phyloP scores from a whole-genome alignment of 768 basidiomycete genomes.

The Dentipellis sp. region DNA sequence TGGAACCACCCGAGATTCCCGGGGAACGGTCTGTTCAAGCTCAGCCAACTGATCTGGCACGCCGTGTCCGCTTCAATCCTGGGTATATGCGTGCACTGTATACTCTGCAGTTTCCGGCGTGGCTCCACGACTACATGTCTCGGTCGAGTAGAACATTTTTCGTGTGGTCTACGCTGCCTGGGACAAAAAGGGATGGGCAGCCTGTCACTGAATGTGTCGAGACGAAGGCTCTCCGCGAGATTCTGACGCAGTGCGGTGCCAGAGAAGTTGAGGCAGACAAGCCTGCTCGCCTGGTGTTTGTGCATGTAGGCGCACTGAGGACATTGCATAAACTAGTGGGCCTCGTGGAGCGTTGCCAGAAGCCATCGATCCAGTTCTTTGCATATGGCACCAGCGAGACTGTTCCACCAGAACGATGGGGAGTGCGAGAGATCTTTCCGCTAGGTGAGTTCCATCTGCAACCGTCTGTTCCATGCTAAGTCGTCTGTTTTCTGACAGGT shows the following conservation, averaged over 20 bases:
- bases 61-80: not conserved
- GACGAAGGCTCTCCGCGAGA: not conserved
- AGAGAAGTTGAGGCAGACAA: not conserved
- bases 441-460: not conserved
- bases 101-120: not conserved
- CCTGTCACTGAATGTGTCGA: not conserved
- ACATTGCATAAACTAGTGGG: not conserved
- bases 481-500: not conserved
- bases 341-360: not conserved
- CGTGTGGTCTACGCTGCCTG: not conserved
- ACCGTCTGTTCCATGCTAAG: not conserved
- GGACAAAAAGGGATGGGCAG: too few species aligned
- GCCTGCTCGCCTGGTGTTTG: not conserved
- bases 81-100: not conserved
- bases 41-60: not conserved
- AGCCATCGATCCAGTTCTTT: not conserved
- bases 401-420: not conserved
- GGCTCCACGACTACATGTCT: not conserved
- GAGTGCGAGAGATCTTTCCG: not conserved
- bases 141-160: not conserved
- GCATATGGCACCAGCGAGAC: not conserved
- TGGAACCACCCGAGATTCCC: too few species aligned
- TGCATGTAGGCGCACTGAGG: not conserved
- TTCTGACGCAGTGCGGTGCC: not conserved
- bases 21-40: too few species aligned